Conservation (phyloP, 495 filamentous ascomycete genomes). For the Penicillium coprophilum region DNA sequence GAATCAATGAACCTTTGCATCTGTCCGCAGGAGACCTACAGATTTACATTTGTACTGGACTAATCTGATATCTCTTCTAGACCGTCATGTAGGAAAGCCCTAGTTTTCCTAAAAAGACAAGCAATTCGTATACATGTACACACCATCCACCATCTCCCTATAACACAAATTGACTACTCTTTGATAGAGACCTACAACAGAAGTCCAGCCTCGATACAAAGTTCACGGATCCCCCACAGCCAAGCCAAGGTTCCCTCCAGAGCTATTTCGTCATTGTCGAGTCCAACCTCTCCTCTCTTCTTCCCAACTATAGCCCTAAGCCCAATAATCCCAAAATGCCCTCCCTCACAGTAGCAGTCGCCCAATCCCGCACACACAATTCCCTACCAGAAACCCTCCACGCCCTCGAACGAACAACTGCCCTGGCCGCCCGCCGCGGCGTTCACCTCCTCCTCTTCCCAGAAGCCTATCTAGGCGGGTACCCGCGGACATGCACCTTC, state of each 20-base stretch:
- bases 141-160: no score
- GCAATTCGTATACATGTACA: no score
- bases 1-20: no score
- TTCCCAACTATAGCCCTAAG: not conserved
- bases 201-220: not conserved
- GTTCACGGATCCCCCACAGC: not conserved
- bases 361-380: slow-evolving; percentile 70
- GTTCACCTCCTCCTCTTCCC: slow-evolving; percentile 84
- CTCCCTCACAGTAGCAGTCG: slow-evolving; percentile 18
- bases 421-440: slow-evolving; percentile 39
- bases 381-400: slow-evolving; percentile 64
- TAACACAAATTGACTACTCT: no score
- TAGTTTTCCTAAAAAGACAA: no score
- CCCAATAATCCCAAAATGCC: slow-evolving; percentile 1
- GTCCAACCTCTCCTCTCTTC: not conserved
- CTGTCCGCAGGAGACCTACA: no score
- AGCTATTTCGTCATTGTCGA: not conserved
- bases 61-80: no score
- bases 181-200: no score
- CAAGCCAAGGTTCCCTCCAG: not conserved
- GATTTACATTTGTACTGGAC: no score
- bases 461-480: slow-evolving; percentile 91
- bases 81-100: no score
- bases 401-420: slow-evolving; percentile 58
- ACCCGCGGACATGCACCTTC: slow-evolving; percentile 81